Conservation (phyloP, 179 eudicot species). For the Dionaea muscipula region DNA sequence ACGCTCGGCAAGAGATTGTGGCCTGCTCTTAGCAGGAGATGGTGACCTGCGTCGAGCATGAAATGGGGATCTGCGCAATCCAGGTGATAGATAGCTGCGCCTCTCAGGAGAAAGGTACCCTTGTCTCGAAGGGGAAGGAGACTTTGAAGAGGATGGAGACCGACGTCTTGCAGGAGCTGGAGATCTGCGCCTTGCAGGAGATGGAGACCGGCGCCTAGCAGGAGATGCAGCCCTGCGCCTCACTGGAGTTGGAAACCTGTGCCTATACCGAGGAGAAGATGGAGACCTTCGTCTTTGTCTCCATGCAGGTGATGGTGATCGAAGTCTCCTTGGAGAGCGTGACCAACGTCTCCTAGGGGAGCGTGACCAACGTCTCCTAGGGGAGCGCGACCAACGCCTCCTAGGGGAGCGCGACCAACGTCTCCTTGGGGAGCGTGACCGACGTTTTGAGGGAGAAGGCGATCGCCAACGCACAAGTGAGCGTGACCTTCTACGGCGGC, state of each 20-base stretch:
- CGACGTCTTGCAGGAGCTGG: constrained; percentile 4
- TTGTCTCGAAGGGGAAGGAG: constrained; percentile 13
- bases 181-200: constrained; percentile 15
- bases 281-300: constrained; percentile 33
- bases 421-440: constrained; percentile 30
- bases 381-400: constrained; percentile 28
- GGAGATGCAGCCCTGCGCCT: constrained; percentile 29
- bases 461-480: constrained; percentile 38
- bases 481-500: constrained; percentile 24
- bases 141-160: not conserved
- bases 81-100: not conserved
- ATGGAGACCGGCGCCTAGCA: constrained; percentile 11
- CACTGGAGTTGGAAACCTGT: constrained; percentile 50
- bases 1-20: constrained; percentile 23
- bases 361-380: constrained; percentile 29
- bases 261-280: constrained; percentile 18
- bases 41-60: constrained; percentile 26
- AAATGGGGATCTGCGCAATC: constrained; percentile 11
- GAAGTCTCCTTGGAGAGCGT: constrained; percentile 35
- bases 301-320: constrained; percentile 32
- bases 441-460: constrained; percentile 32
- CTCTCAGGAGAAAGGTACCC: constrained; percentile 11
- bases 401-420: constrained; percentile 33
- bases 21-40: constrained; percentile 17
- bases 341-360: constrained; percentile 26